phyloP scores from a whole-genome alignment of 1,139 yeast species.

The Candida neerlandica region DNA sequence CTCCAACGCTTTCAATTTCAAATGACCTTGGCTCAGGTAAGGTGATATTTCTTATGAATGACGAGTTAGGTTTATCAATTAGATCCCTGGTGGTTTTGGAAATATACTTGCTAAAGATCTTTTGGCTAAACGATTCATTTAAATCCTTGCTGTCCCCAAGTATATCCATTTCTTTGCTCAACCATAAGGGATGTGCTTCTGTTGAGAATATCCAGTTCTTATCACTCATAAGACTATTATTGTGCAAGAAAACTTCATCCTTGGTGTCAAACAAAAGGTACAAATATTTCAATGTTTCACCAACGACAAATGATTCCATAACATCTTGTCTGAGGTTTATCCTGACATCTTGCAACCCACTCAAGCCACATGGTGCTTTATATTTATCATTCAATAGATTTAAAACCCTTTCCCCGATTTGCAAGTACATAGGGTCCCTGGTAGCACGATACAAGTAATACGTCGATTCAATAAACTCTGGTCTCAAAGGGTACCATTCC shows the following conservation, averaged over 20 bases:
- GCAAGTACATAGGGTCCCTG: slow-evolving; percentile 77
- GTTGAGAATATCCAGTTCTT: slow-evolving; percentile 81
- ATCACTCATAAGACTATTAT: slow-evolving; percentile 27
- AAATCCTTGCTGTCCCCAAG: slow-evolving; percentile 1
- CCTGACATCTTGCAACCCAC: slow-evolving; percentile 72
- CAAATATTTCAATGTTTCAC: slow-evolving; percentile 86
- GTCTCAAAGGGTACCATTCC: slow-evolving; percentile 92
- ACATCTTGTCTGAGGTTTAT: slow-evolving; percentile 69
- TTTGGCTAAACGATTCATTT: neutral
- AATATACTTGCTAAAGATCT: slow-evolving; percentile 1
- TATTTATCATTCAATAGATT: slow-evolving; percentile 54
- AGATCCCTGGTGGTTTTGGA: slow-evolving; percentile 4
- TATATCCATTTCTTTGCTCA: slow-evolving; percentile 26
- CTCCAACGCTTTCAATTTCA: slow-evolving; percentile 17
- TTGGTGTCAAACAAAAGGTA: slow-evolving; percentile 74
- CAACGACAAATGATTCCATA: slow-evolving; percentile 89
- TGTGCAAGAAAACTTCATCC: slow-evolving; percentile 53
- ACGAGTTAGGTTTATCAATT: slow-evolving; percentile 6
- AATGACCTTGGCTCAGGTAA: slow-evolving; percentile 16
- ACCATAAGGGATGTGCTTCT: slow-evolving; percentile 93
- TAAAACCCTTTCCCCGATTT: slow-evolving; percentile 69
- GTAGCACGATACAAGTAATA: slow-evolving; percentile 85
- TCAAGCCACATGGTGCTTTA: slow-evolving; percentile 73
- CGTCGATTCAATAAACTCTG: slow-evolving; percentile 89
- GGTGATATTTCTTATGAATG: slow-evolving; percentile 23